These are phyloP conservation scores for Trichoderma brevicompactum DNA, from an alignment of 2,329 filamentous ascomycete genomes.

Conservation along the genomic window DNA sequence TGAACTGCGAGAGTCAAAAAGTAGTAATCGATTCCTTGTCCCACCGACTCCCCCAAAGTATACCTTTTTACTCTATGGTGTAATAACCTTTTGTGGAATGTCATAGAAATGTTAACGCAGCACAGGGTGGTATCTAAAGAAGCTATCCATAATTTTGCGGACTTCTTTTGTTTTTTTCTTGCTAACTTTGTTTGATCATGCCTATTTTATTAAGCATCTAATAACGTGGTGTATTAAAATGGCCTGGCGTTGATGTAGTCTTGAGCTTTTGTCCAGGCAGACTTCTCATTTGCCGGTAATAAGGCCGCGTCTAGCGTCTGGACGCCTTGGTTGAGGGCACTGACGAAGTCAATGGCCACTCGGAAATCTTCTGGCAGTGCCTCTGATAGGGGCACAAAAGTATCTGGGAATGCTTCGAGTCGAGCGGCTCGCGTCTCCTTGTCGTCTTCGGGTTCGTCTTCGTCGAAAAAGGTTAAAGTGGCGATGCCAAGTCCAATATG, in stretches of 20 bases:
- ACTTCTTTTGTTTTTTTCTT: conserved; percentile 12
- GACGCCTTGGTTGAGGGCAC: conserved; percentile 61
- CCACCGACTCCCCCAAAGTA: conserved; percentile 13
- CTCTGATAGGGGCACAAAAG: conserved; percentile 62
- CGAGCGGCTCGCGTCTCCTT: conserved; percentile 51
- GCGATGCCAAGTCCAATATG: conserved; percentile 79
- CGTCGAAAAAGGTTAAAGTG: conserved; percentile 78
- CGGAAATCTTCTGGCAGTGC: conserved; percentile 64
- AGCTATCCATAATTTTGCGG: conserved; percentile 26
- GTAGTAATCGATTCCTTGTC: conserved; percentile 6
- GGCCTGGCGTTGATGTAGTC: conserved; percentile 55
- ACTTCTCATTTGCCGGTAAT: conserved; percentile 52
- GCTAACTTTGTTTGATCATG: conserved; percentile 3
- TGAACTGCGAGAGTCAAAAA: conserved; percentile 6
- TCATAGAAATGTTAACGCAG: conserved; percentile 20
- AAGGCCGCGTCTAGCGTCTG: conserved; percentile 56
- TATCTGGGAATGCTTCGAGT: conserved; percentile 55
- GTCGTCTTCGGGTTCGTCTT: conserved; percentile 64
- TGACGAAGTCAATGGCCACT: conserved; percentile 61
- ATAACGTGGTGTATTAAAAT: conserved; percentile 38
- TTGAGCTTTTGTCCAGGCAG: conserved; percentile 59
- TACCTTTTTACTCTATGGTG: conserved; percentile 24
- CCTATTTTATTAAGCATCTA: neutral
- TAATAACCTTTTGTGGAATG: conserved; percentile 14
- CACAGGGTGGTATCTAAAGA: conserved; percentile 28